Conservation (phyloP, 2,329 filamentous ascomycete genomes). For the Penicillium sclerotigenum region DNA sequence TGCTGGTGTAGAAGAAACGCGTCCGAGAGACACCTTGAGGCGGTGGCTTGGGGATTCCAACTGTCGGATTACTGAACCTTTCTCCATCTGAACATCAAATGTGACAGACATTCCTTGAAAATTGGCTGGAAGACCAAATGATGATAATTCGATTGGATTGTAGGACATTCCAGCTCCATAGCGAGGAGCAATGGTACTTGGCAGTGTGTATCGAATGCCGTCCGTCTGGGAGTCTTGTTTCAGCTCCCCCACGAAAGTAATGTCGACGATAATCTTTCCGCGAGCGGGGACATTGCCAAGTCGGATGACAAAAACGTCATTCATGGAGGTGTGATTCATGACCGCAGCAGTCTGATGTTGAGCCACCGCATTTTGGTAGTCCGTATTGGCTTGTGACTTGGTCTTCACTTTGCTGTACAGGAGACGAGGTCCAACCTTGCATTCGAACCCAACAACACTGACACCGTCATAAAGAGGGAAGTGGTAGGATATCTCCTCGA, state of each 20-base stretch:
- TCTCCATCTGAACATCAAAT: slow-evolving; percentile 59
- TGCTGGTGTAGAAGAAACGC: slow-evolving; percentile 47
- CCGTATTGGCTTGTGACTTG: slow-evolving; percentile 57
- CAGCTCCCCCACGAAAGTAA: slow-evolving; percentile 67
- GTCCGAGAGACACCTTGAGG: slow-evolving; percentile 63
- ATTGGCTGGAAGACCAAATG: not conserved
- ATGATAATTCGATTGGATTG: not conserved
- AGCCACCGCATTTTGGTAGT: slow-evolving; percentile 58
- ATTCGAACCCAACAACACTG: slow-evolving; percentile 65
- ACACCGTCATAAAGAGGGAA: slow-evolving; percentile 73
- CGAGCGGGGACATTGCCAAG: slow-evolving; percentile 65
- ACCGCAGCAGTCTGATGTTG: slow-evolving; percentile 62
- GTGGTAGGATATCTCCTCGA: slow-evolving; percentile 60
- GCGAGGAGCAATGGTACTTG: slow-evolving; percentile 63
- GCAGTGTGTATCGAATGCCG: slow-evolving; percentile 66
- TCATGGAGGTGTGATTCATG: slow-evolving; percentile 58
- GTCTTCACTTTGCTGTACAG: slow-evolving; percentile 65
- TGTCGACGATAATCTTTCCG: slow-evolving; percentile 57
- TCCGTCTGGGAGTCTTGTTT: slow-evolving; percentile 69
- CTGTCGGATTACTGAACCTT: slow-evolving; percentile 56
- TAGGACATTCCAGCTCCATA: slow-evolving; percentile 49
- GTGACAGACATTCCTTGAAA: slow-evolving; percentile 51
- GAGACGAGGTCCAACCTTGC: slow-evolving; percentile 56
- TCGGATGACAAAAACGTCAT: slow-evolving; percentile 66
- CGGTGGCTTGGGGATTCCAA: slow-evolving; percentile 67